Conservation (phyloP, 192 early-diverging fungal genomes). For the Backusella tarrabulga region DNA sequence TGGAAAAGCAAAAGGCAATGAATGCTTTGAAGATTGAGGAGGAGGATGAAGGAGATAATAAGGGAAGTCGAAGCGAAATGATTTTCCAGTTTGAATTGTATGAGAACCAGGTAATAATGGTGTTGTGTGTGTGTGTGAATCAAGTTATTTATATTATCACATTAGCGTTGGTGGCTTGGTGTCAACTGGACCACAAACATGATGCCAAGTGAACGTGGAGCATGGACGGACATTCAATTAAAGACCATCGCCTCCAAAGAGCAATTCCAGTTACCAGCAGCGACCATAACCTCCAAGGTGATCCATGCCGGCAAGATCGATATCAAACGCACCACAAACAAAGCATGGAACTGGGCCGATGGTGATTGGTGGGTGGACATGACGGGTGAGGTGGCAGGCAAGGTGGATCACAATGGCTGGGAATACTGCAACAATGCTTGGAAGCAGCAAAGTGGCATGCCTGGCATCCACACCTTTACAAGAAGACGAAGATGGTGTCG, state of each 20-base stretch:
- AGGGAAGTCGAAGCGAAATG: constrained; percentile 18
- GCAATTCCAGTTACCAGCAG: constrained; percentile 44
- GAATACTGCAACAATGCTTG: constrained; percentile 56
- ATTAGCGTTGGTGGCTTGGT: constrained; percentile 50
- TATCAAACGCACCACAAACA: constrained; percentile 35
- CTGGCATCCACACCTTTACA: constrained; percentile 48
- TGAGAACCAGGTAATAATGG: constrained; percentile 31
- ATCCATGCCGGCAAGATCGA: not conserved
- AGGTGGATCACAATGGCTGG: constrained; percentile 52
- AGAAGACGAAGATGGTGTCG: constrained; percentile 53
- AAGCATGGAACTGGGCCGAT: constrained; percentile 53
- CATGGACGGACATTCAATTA: constrained; percentile 52
- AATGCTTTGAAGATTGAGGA: not conserved
- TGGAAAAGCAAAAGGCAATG: constrained; percentile 19
- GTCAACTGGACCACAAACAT: constrained; percentile 58
- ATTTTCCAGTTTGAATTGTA: constrained; percentile 36
- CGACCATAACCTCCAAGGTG: constrained; percentile 14
- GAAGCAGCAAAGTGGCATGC: constrained; percentile 43
- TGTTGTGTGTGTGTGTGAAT: no score
- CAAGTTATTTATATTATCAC: not conserved
- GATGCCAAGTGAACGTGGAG: constrained; percentile 48
- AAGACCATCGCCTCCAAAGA: constrained; percentile 47
- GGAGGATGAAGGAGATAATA: not conserved
- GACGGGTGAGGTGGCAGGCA: constrained; percentile 23
- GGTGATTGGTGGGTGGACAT: constrained; percentile 53